Evolutionary conservation across 2,329 filamentous ascomycete genomes (phyloP).

Genomic region (Alternaria brassicae): DNA sequence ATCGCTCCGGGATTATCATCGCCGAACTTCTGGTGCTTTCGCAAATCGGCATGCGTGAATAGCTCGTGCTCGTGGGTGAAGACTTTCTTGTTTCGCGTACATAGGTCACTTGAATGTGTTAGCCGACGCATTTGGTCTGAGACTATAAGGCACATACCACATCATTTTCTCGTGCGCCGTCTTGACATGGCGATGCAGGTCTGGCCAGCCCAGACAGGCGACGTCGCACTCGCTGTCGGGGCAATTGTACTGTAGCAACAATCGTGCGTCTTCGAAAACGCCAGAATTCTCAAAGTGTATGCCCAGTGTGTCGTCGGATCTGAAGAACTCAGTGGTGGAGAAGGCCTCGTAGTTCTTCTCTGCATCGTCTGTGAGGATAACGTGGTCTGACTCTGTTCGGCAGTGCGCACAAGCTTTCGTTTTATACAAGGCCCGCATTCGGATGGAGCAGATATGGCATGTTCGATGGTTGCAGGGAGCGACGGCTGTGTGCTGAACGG

Average conservation of each 20-base stretch:
- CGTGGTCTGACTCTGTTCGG: conserved; percentile 77
- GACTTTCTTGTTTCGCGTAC: conserved; percentile 93
- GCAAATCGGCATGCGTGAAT: conserved; percentile 80
- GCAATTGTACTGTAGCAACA: conserved; percentile 93
- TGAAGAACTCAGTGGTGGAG: conserved; percentile 72
- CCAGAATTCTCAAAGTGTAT: conserved; percentile 89
- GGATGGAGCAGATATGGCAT: conserved; percentile 92
- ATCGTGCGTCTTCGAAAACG: conserved; percentile 87
- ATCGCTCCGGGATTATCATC: conserved; percentile 89
- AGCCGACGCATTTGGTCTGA: neutral
- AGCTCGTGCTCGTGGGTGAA: conserved; percentile 98
- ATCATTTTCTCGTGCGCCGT: conserved; percentile 83
- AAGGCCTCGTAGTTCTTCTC: conserved; percentile 89
- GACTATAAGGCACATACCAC: conserved; percentile 61
- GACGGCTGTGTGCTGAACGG: conserved; percentile 84
- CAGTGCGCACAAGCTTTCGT: conserved; percentile 97
- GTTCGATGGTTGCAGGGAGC: conserved; percentile 95
- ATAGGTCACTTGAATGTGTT: conserved; percentile 69
- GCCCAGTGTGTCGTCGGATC: conserved; percentile 82
- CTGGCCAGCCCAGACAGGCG: conserved; percentile 81
- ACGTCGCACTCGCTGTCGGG: conserved; percentile 85
- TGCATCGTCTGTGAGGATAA: conserved; percentile 89
- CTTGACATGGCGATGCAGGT: conserved; percentile 82
- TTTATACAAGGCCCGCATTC: conserved; percentile 93
- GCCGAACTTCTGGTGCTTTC: conserved; percentile 86